A percentile compares a stretch with the other conserved stretches of the same genome.
phyloP scores from a whole-genome alignment of 495 filamentous ascomycete genomes.

The Lophiostoma macrostomum region DNA sequence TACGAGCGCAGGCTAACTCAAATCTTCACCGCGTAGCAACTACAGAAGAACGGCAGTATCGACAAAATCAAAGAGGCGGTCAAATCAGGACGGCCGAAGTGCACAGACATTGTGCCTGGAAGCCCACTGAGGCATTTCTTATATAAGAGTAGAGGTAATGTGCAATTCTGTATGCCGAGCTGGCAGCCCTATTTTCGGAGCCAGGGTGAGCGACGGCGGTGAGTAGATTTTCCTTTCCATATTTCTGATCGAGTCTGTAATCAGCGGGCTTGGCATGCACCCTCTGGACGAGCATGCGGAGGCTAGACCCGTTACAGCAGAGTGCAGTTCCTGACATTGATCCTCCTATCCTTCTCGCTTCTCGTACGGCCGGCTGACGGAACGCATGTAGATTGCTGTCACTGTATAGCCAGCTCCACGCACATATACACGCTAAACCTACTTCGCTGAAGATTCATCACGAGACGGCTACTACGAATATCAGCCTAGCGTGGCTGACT shows the following conservation, averaged over 20 bases:
- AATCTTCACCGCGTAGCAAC: constrained; percentile 51
- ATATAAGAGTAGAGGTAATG: constrained; percentile 89
- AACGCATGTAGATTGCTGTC: constrained; percentile 61
- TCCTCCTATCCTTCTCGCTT: too few species aligned
- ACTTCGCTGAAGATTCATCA: constrained; percentile 83
- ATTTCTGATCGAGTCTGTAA: not conserved
- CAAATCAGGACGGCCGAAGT: constrained; percentile 62
- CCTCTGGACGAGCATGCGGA: too few species aligned
- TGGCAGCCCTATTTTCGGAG: constrained; percentile 69
- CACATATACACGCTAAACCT: constrained; percentile 76
- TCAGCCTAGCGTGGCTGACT: constrained; percentile 84
- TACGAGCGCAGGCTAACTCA: constrained; percentile 4
- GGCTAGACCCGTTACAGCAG: too few species aligned
- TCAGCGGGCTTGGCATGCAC: too few species aligned
- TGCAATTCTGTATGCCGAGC: constrained; percentile 90
- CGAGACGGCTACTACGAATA: constrained; percentile 65
- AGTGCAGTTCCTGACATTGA: too few species aligned
- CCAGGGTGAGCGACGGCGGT: constrained; percentile 64
- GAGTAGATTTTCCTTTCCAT: constrained; percentile 15
- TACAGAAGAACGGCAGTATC: constrained; percentile 73
- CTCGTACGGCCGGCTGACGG: too few species aligned
- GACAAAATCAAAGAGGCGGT: constrained; percentile 71
- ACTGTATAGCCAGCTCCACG: constrained; percentile 79
- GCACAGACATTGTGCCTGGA: constrained; percentile 73
- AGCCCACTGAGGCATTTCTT: constrained; percentile 84